Conservation (phyloP, 2,329 filamentous ascomycete species). For the Scedosporium dehoogii region DNA sequence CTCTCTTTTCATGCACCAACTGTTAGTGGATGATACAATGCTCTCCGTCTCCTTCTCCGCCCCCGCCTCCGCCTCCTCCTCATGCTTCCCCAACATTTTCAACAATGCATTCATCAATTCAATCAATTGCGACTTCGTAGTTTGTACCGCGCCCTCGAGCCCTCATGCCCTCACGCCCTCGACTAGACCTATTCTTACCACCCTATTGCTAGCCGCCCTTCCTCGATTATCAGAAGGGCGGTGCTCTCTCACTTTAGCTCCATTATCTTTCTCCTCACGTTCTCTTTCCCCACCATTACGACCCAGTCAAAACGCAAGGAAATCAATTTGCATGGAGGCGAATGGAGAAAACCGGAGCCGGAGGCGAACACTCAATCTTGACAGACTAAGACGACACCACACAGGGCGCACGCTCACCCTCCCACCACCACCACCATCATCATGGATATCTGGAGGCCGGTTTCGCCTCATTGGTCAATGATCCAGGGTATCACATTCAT, state of each 20-base stretch:
- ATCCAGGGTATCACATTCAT: no score
- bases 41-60: no score
- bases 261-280: not conserved
- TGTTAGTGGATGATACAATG: not conserved
- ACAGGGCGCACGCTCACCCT: not conserved
- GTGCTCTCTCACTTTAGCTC: not conserved
- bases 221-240: not conserved
- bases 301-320: not conserved
- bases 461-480: not conserved
- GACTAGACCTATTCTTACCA: not conserved
- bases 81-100: not conserved
- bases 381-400: not conserved
- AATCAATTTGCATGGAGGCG: not conserved
- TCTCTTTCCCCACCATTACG: not conserved
- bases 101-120: not conserved
- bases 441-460: not conserved
- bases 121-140: no score
- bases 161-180: not conserved
- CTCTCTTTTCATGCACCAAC: not conserved
- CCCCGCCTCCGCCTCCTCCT: not conserved
- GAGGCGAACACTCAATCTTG: not conserved
- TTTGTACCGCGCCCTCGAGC: not conserved
- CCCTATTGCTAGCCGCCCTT: not conserved
- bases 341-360: not conserved
- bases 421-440: no score